Percentiles rank a stretch among this genome's conserved stretches.
phyloP scores from a whole-genome alignment of 495 filamentous ascomycete genomes.

The Neurospora sp. region DNA sequence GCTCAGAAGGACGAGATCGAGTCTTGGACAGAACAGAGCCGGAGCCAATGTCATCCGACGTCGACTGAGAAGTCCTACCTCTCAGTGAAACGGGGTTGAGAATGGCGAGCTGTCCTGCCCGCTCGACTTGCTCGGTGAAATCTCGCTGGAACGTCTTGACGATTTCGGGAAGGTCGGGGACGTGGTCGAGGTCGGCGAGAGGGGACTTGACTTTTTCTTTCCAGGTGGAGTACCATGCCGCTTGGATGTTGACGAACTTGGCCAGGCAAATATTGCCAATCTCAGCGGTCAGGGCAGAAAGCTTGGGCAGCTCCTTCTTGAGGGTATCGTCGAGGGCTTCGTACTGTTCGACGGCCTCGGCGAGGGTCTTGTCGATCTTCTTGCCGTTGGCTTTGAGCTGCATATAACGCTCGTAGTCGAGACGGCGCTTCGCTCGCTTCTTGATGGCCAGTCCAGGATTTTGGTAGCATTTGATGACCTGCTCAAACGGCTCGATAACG shows the following conservation, averaged over 20 bases:
- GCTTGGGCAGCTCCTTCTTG: constrained; percentile 82
- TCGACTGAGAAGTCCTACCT: constrained; percentile 36
- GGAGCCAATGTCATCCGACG: constrained; percentile 28
- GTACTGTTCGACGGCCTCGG: constrained; percentile 77
- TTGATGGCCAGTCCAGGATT: constrained; percentile 78
- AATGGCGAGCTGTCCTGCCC: constrained; percentile 39
- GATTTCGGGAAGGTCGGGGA: constrained; percentile 59
- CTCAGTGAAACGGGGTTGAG: constrained; percentile 33
- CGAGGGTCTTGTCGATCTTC: constrained; percentile 70
- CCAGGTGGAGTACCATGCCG: constrained; percentile 68
- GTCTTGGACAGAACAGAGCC: constrained; percentile 28
- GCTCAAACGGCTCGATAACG: constrained; percentile 80
- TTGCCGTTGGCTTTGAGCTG: constrained; percentile 57
- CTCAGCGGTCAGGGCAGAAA: constrained; percentile 68
- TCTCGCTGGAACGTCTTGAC: constrained; percentile 62
- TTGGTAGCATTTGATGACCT: constrained; percentile 67
- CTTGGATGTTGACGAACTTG: constrained; percentile 74
- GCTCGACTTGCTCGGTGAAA: constrained; percentile 50
- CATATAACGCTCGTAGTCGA: constrained; percentile 66
- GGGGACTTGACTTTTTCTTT: constrained; percentile 68
- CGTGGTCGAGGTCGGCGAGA: constrained; percentile 49
- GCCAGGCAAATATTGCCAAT: constrained; percentile 69
- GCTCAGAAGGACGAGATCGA: constrained; percentile 29
- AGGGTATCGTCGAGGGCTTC: constrained; percentile 81
- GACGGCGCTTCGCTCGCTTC: constrained; percentile 79